Percentiles rank a stretch among this genome's conserved stretches.
These are phyloP conservation scores for Spirogloea muscicola DNA, from an alignment of 139 green algal genomes.

Conservation along the genomic window DNA sequence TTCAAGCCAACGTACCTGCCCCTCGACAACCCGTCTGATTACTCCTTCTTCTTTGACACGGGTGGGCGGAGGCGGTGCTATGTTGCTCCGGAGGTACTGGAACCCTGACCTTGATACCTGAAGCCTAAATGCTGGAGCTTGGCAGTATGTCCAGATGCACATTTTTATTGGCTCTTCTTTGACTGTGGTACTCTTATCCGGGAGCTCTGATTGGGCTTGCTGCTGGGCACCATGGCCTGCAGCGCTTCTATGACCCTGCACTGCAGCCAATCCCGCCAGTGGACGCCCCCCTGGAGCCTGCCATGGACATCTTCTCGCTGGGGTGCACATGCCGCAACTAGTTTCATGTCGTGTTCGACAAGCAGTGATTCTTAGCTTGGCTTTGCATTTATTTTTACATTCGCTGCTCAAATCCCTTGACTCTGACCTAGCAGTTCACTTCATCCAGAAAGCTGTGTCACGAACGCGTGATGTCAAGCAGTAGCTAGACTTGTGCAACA, in stretches of 20 bases:
- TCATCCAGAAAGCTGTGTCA: neutral
- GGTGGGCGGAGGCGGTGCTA: conserved; percentile 77
- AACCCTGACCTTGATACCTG: neutral
- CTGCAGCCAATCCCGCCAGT: neutral
- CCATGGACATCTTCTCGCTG: conserved; percentile 90
- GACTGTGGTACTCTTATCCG: neutral
- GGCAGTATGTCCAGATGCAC: neutral
- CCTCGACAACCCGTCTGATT: conserved; percentile 89
- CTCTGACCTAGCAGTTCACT: neutral
- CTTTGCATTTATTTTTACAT: neutral
- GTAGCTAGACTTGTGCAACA: too few species aligned
- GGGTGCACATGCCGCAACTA: conserved; percentile 33
- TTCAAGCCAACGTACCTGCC: conserved; percentile 86
- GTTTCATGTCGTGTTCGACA: neutral
- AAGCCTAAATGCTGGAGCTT: neutral
- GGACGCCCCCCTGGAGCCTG: conserved; percentile 29
- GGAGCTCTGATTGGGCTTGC: neutral
- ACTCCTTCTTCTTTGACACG: conserved; percentile 95
- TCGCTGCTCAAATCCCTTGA: neutral
- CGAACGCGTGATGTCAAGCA: too few species aligned
- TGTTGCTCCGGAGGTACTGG: conserved; percentile 69
- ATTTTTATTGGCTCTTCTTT: neutral
- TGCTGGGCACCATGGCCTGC: neutral
- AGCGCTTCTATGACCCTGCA: neutral
- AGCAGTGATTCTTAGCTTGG: neutral